Percentiles rank a stretch among this genome's conserved stretches.
Evolutionary conservation across 2,329 filamentous ascomycete genomes (phyloP).

Genomic region (Talaromyces sp.): DNA sequence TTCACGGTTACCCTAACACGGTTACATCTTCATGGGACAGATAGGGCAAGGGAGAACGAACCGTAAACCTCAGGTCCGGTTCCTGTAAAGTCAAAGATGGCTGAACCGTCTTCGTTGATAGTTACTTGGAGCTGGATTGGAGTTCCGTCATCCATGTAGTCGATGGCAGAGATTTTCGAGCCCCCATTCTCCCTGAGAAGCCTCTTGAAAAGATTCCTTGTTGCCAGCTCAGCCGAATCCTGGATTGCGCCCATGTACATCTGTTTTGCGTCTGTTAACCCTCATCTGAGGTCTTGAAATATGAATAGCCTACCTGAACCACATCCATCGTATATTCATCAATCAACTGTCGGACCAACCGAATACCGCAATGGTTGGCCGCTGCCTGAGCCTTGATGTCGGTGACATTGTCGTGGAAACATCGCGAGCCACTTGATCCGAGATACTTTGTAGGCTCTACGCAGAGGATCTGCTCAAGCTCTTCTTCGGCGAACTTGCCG

Average conservation of each 20-base stretch:
- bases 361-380: no score
- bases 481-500: no score
- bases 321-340: background rate
- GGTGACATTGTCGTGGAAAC: no score
- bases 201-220: background rate
- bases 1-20: no score
- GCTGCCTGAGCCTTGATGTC: no score
- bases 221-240: background rate
- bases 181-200: background rate
- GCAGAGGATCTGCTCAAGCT: background rate
- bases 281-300: background rate
- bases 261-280: slow-evolving; percentile 3
- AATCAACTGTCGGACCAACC: background rate
- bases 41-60: background rate
- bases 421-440: background rate
- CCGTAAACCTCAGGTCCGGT: no score
- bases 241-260: background rate
- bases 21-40: no score
- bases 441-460: background rate
- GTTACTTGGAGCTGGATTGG: no score
- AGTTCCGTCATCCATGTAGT: no score
- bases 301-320: background rate
- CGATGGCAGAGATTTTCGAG: no score
- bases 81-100: no score
- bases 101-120: background rate